Evolutionary conservation across 2,329 filamentous ascomycete genomes (phyloP), one percentile per base, ranked within the genome.

Genomic region (Clonostachys byssicola): DNA sequence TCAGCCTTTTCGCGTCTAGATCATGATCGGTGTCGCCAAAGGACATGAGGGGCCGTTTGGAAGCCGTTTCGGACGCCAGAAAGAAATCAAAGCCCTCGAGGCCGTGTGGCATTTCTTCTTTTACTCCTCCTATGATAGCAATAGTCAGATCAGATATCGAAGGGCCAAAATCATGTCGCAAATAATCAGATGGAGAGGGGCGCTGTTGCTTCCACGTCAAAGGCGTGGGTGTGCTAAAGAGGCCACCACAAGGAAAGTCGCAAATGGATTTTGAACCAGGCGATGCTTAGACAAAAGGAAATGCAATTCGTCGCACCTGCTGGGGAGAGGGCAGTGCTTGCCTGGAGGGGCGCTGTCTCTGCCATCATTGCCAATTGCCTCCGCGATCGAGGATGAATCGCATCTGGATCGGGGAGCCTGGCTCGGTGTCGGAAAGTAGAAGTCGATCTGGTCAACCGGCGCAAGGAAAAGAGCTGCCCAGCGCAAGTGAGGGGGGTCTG

Each of bases 321-420:
- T 38, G 64, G 57, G 45, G 62, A 63, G 55, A 61, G 57, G 53
- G 59, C 60, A 53, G 56, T 61, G 56, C 55, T 59, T 54, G 60
- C 57, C 50, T 63, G 57, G 54, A 63, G 58, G 56, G 64, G 67
- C 55, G 63, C 65, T 56, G 65, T 58, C 61, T 70, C 66, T 60
- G 65, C 67, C 66, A 71, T 71, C 54, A 54, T 67, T 63, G 57
- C 58, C 36, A 39, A 60, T 56, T 60, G 55, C 57, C 54, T 53
- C 55, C 52, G 52, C 49, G 50, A 47, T 55, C 52, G 54, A 54
- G 54, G 52, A 45, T 48, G 43, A 44, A 45, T 48, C 45, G 49
- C 52, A 47, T 52, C 52, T 49, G 46, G 46, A 47, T 30, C 23
- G 23, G 23, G 23, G 23, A 30, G 23, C 23, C 23, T 30, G 23